Base-by-base conservation (phyloP, 2,329 filamentous ascomycete genomes). In the Fusarium sp. region DNA sequence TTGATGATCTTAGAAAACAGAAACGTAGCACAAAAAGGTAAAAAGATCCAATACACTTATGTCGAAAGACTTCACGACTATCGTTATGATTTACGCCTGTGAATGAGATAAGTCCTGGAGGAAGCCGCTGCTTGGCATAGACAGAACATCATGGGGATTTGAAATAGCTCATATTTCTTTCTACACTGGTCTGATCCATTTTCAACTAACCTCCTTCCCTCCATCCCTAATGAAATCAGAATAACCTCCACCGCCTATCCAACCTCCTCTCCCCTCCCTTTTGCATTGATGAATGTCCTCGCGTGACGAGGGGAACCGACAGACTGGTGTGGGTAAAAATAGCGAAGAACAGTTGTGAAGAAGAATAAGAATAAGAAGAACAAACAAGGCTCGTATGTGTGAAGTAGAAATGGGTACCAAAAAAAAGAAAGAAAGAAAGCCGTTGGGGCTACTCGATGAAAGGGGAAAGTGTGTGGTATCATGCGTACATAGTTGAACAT, bases 401-500 rank as follows among this genome's bases (percentile, higher is more conserved):
- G 62, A 59, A 70, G 52, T 47, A 59, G 20, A 65, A 65, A 76
- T 62, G 45, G 41, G 52, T 62, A 57, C 52, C 68, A 61, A 41
- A 27, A 54, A 55, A 35, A 39, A 53, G 25, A 25, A 25, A 54
- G 20, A 60, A 59, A 62, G 31, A 62, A 62, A 71, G 58, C 67
- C 55, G 67, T 73, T 47, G 35, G 50, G 45, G 70, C 66, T 49
- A 31, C 25, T 55, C 38, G 55, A 57, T 67, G 59, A 54, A 60
- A 59, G 45, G 54, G 60, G 63, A 68, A 52, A 44, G 45, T 38
- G 49, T 67, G 62, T 76, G 74, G 68, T 72, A 75, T 73, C 72
- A 70, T 76, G 67, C 65, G 66, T 75, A 71, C 67, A 69, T 59
- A 72, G 60, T 64, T 65, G 36, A 56, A 71, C 70, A 73, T 68